Base-by-base conservation (phyloP, 768 basidiomycete species). In the Pholiota conissans region DNA sequence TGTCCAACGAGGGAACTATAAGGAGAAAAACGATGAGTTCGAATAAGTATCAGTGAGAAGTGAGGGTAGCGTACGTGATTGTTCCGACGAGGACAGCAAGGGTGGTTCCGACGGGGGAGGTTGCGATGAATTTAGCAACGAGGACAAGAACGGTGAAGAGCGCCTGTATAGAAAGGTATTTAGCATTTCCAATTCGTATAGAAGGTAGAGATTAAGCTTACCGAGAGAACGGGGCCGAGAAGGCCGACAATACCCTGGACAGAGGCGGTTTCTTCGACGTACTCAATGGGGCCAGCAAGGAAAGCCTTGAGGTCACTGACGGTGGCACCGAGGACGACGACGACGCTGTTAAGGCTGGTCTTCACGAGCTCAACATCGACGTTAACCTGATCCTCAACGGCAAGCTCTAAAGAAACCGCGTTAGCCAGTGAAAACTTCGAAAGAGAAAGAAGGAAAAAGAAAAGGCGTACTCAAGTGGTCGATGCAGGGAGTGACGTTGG, bases 161-260 rank as follows among this genome's bases (percentile, higher is more conserved):
- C 67, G n/a, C n/a, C n/a, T n/a, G n/a, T n/a, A n/a, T n/a, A n/a
- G n/a, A n/a, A n/a, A n/a, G n/a, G n/a, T n/a, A n/a, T n/a, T n/a
- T n/a, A n/a, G n/a, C n/a, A n/a, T n/a, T n/a, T n/a, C n/a, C n/a
- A n/a, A n/a, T n/a, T n/a, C n/a, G n/a, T n/a, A n/a, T n/a, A n/a
- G n/a, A n/a, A n/a, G n/a, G n/a, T n/a, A n/a, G n/a, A 24, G 16
- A 18, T 20, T 8, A n/a, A 29, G 4, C 32, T 56, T 46, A 70
- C 69, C n/a, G 39, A 8, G 22, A 71, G 52, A 24, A 71, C 56
- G 55, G 63, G 52, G 34, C 55, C 59, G 16, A 71, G 49, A 22
- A 67, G 27, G 16, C 39, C 13, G 16, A 61, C 63, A 22, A 69
- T 26, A 18, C 50, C 61, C 14, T 45, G 8, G 34, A 67, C 24